Percentiles rank a stretch among this genome's conserved stretches.
Evolutionary conservation across 2,329 filamentous ascomycete genomes (phyloP).

Genomic region (Trichoderma citrinoviride): DNA sequence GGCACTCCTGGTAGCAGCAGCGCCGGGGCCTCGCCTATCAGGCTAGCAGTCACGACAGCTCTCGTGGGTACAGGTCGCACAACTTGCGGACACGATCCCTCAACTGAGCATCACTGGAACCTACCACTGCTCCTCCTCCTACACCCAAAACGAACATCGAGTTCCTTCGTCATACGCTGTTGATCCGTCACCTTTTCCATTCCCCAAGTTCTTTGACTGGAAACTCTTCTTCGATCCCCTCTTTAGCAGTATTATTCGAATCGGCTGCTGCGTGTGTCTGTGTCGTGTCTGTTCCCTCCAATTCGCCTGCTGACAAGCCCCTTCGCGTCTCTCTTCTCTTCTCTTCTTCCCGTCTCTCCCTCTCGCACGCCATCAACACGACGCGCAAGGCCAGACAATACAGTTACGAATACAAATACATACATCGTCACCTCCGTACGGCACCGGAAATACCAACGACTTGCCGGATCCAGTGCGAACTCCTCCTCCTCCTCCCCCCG

Average conservation of each 20-base stretch:
- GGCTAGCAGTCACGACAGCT: neutral
- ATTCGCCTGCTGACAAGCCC: neutral
- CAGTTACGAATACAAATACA: neutral
- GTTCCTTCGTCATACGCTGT: neutral
- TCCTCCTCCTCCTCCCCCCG: constrained; percentile 7
- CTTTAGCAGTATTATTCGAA: neutral
- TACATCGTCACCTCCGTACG: too few species aligned
- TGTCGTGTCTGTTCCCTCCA: neutral
- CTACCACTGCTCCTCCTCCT: neutral
- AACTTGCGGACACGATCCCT: neutral
- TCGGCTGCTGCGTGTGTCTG: neutral
- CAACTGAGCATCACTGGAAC: neutral
- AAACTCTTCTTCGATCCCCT: neutral
- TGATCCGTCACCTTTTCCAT: constrained; percentile 1
- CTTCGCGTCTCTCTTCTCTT: neutral
- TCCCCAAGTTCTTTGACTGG: neutral
- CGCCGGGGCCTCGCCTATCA: too few species aligned
- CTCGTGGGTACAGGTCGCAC: neutral
- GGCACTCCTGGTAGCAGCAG: too few species aligned
- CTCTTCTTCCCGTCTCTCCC: neutral
- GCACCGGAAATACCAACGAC: neutral
- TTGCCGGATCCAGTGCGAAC: constrained; percentile 6
- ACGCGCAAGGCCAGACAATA: neutral
- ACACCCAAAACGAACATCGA: neutral
- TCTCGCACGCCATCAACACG: neutral